Evolutionary conservation across 169 alveolate genomes (phyloP).

Genomic region (Plasmodium knowlesi): DNA sequence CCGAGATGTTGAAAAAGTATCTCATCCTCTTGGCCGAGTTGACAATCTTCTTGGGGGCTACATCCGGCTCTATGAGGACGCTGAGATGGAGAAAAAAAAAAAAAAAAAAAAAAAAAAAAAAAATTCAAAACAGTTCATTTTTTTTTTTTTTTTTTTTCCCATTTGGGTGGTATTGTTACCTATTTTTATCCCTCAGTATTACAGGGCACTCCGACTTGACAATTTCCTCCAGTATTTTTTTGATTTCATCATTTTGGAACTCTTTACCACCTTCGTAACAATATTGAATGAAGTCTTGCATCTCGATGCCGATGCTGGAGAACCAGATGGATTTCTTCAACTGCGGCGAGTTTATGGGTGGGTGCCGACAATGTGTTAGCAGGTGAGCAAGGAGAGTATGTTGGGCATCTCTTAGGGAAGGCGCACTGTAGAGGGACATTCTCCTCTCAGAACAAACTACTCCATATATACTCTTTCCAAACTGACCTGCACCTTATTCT

Average conservation of each 20-base stretch:
- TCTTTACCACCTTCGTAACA: conserved; percentile 33
- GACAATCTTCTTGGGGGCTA: conserved; percentile 60
- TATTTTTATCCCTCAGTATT: conserved; percentile 28
- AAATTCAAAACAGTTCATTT: not conserved
- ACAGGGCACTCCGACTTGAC: conserved; percentile 52
- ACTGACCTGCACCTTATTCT: conserved; percentile 55
- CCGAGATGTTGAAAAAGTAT: conserved; percentile 64
- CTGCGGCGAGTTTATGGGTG: not conserved
- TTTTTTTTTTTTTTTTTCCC: not conserved
- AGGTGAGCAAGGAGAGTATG: not conserved
- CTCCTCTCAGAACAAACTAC: too few species aligned
- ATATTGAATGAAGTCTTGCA: conserved; percentile 22
- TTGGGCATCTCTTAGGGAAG: not conserved
- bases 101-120: not conserved
- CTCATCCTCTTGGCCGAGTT: conserved; percentile 70
- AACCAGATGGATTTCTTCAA: conserved; percentile 62
- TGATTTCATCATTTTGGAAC: conserved; percentile 2
- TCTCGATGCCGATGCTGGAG: conserved; percentile 62
- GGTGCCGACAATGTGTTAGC: not conserved
- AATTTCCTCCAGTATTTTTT: conserved; percentile 30
- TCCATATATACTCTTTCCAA: not conserved
- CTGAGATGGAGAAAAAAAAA: not conserved
- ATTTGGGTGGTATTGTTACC: conserved; percentile 5
- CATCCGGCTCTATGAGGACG: conserved; percentile 19
- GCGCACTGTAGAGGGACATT: not conserved